Evolutionary conservation across 345 rosid species (phyloP).

Genomic region (Anastatica hierochuntica): DNA sequence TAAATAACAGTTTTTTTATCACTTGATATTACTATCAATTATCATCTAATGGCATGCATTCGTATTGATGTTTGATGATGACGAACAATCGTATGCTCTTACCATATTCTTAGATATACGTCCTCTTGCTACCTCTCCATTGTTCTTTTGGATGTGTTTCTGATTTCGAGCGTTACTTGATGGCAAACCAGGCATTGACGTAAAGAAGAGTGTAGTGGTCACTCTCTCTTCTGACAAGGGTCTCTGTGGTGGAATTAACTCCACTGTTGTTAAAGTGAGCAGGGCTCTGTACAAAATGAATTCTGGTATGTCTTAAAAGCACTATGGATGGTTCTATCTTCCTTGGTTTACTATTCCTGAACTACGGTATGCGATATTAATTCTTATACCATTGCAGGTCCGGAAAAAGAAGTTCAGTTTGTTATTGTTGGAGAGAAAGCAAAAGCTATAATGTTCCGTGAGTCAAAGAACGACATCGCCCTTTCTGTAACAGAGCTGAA

Average conservation of each 20-base stretch:
- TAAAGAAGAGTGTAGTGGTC: slow-evolving; percentile 86
- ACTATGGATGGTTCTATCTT: neutral
- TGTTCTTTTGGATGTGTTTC: slow-evolving; percentile 1
- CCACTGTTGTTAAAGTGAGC: slow-evolving; percentile 80
- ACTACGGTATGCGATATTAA: neutral
- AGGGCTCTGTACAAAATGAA: slow-evolving; percentile 53
- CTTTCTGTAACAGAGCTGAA: slow-evolving; percentile 65
- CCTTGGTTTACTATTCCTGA: neutral
- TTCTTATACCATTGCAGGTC: slow-evolving; percentile 38
- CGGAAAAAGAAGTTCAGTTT: slow-evolving; percentile 74
- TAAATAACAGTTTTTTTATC: neutral
- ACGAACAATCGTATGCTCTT: neutral
- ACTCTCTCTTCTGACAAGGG: slow-evolving; percentile 96
- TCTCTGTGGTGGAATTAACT: slow-evolving; percentile 97
- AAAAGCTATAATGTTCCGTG: slow-evolving; percentile 70
- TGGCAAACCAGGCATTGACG: slow-evolving; percentile 58
- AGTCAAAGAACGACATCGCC: slow-evolving; percentile 65
- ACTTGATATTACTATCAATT: neutral
- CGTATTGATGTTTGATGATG: neutral
- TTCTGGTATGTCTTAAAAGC: slow-evolving; percentile 44
- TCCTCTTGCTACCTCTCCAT: neutral
- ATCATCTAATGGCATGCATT: neutral
- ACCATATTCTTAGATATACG: neutral
- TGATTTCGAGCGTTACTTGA: slow-evolving; percentile 3
- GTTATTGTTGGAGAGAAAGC: slow-evolving; percentile 91